These are phyloP conservation scores for Boletus reticuloceps DNA, from an alignment of 768 basidiomycete genomes.

Conservation along the genomic window DNA sequence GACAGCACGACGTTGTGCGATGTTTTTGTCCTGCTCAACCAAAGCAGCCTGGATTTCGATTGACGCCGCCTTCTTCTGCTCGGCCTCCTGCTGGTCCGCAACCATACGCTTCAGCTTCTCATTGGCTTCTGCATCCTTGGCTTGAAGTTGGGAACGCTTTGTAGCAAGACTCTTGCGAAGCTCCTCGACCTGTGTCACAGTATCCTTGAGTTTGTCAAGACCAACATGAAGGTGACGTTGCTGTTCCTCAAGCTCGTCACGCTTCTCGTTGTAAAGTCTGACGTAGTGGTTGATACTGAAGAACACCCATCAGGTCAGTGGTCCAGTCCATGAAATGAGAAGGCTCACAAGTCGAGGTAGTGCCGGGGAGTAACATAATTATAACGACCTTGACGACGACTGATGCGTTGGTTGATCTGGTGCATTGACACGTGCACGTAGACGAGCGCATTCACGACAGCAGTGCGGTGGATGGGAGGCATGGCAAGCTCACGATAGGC, in stretches of 20 bases:
- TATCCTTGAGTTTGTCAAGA: slow-evolving; percentile 92
- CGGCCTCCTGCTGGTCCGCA: slow-evolving; percentile 96
- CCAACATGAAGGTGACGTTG: slow-evolving; percentile 98
- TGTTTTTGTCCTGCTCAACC: slow-evolving; percentile 86
- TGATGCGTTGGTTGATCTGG: slow-evolving; percentile 84
- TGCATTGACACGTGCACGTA: slow-evolving; percentile 88
- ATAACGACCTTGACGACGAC: slow-evolving; percentile 90
- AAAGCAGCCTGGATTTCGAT: slow-evolving; percentile 94
- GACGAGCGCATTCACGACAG: slow-evolving; percentile 92
- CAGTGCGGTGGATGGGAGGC: slow-evolving; percentile 88
- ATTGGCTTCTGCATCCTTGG: slow-evolving; percentile 94
- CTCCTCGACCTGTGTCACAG: slow-evolving; percentile 96
- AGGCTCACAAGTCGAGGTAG: slow-evolving; percentile 94
- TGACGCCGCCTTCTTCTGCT: slow-evolving; percentile 96
- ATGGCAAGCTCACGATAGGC: slow-evolving; percentile 80
- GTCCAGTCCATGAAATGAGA: neutral
- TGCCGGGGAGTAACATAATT: slow-evolving; percentile 97
- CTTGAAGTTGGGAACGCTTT: slow-evolving; percentile 88
- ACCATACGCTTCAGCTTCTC: slow-evolving; percentile 98
- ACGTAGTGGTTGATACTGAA: slow-evolving; percentile 96
- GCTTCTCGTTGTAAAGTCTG: slow-evolving; percentile 90
- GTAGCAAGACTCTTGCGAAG: slow-evolving; percentile 91
- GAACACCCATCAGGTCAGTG: slow-evolving; percentile 1
- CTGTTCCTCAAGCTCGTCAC: slow-evolving; percentile 96
- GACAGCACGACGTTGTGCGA: slow-evolving; percentile 81